Base-by-base conservation (phyloP, 768 basidiomycete genomes). In the Auricularia cornea region DNA sequence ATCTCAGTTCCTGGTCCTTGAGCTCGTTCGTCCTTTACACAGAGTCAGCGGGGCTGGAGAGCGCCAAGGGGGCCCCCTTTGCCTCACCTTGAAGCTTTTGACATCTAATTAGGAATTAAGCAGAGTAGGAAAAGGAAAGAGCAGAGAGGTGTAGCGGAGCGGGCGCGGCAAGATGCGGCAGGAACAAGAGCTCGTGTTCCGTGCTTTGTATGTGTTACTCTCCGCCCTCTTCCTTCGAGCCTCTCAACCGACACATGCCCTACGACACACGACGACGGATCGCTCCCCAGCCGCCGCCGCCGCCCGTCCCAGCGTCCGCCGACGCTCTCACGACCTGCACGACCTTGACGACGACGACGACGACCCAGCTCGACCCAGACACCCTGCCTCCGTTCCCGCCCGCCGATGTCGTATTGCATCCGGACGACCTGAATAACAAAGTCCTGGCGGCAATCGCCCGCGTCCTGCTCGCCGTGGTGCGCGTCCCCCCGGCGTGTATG, bases 401-500 rank as follows among this genome's bases (percentile, higher is more conserved):
- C 0, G 80, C 81, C 2, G 73, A 84, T 68, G 78, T 89, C 72
- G 78, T 87, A 62, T 80, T 91, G 23, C 89, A 91, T 67, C 82
- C 84, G 3, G 89, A 90, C 66, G 89, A 91, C 73, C 85, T 86
- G 12, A 77, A 72, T 63, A 87, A 79, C 72, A 90, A 87, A 72
- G 85, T 89, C 63, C 86, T 90, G 67, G 79, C 85, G 63, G 88
- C 89, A 52, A 83, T 91, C 68, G 87, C 82, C 31, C 83, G 87
- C 31, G 81, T 88, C 31, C 84, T 91, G 67, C 79, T 89, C 70
- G 86, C 88, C 35, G 85, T 91, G 63, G 88, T 89, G 69, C 68
- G 88, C 77, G n/a, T n/a, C n/a, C n/a, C n/a, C n/a, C n/a, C n/a
- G n/a, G n/a, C n/a, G n/a, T n/a, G n/a, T n/a, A n/a, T n/a, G n/a